Evolutionary conservation across 176 grass and related monocot genomes (phyloP), one percentile per base, ranked within the genome.

Genomic region (Alopecurus myosuroides): DNA sequence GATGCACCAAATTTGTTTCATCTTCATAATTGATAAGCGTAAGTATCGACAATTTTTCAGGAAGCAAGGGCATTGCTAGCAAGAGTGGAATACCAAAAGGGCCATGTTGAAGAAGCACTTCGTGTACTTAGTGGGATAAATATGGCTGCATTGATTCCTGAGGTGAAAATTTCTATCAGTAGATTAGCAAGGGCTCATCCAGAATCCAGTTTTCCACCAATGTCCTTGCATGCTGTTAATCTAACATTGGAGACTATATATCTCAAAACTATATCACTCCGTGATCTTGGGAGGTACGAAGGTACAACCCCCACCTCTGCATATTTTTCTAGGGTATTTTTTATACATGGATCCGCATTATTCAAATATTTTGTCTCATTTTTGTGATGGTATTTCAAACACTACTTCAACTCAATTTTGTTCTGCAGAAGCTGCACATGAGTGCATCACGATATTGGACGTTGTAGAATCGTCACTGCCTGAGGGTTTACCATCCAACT

Each of bases 1-100:
- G 45, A 60, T 71, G 28, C 44, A 73, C 66, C 10, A 40, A 39
- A 55, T 48, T 33, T 10, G 31, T 55, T 78, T 83, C 15, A 11
- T 22, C 50, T 66, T 64, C 35, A 78, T 45, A 34, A 18, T 74
- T 25, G 9, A 15, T 31, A 41, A 70, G 10, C 55, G 17, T 57
- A 53, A 89, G 70, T 62, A 17, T 79, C 61, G 18, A 52, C 64
- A 83, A 78, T 13, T 64, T 85, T 92, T 65, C 87, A 98, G 96
- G 96, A 98, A 79, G 96, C 96, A 57, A 95, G 89, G 82, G 92
- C 89, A 63, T 91, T 98, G 71, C 89, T 98, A 72, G 91, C 87
- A 77, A 95, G 81, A 73, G 37, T 98, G 46, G 93, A 98, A 78
- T 89, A 92, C 78, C 89, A 95, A 65, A 66, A 73, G 58, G 93